Evolutionary conservation across 2,329 filamentous ascomycete species (phyloP).

Genomic region (Emydomyces testavorans): DNA sequence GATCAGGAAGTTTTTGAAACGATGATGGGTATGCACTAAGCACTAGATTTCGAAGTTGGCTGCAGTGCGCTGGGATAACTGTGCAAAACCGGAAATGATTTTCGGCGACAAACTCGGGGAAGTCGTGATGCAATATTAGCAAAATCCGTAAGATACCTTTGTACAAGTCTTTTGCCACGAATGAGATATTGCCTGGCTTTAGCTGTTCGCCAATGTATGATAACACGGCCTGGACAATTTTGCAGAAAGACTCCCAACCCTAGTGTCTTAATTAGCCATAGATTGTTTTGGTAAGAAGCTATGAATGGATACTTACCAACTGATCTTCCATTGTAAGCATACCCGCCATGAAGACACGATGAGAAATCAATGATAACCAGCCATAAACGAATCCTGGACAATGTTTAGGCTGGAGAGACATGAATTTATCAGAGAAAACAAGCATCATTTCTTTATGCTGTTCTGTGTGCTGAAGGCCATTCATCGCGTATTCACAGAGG

Average conservation of each 20-base stretch:
- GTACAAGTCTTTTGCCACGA: constrained; percentile 70
- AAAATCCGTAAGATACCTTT: constrained; percentile 72
- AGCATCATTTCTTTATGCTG: constrained; percentile 59
- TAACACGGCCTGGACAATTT: constrained; percentile 61
- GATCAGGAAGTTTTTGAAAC: constrained; percentile 60
- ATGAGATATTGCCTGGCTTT: constrained; percentile 57
- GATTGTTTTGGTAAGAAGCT: neutral
- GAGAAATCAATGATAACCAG: constrained; percentile 73
- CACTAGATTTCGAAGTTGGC: constrained; percentile 79
- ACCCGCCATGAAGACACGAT: constrained; percentile 71
- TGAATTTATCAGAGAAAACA: constrained; percentile 58
- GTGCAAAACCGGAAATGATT: constrained; percentile 75
- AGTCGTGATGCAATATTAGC: constrained; percentile 82
- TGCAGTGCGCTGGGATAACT: constrained; percentile 69
- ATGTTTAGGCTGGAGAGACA: constrained; percentile 61
- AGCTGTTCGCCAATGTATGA: constrained; percentile 67
- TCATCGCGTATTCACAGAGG: constrained; percentile 58
- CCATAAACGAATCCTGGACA: constrained; percentile 74
- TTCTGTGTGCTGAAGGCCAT: constrained; percentile 48
- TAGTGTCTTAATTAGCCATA: constrained; percentile 18
- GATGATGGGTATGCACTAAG: constrained; percentile 65
- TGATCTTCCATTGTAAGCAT: constrained; percentile 58
- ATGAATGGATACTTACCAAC: constrained; percentile 25
- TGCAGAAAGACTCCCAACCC: constrained; percentile 67
- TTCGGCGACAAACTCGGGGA: constrained; percentile 80